Evolutionary conservation across 768 basidiomycete species (phyloP), one percentile per base, ranked within the genome.

Genomic region (Clathrus columnatus): DNA sequence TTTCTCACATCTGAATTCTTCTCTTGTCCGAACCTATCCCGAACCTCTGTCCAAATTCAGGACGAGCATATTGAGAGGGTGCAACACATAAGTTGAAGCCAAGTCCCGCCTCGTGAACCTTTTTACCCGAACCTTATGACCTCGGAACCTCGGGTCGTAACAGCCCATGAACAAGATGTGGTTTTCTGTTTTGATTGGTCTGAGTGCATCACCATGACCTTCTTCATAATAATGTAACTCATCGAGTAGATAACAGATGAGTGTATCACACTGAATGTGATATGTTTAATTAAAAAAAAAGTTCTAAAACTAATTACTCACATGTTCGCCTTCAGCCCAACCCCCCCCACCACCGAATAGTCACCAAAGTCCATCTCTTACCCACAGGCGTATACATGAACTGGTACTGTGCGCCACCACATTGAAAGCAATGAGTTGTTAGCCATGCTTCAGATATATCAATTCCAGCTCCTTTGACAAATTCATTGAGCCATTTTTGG

Each of bases 311-410:
- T n/a, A n/a, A n/a, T 30, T 20, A 62, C 68, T 30, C 46, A 73
- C 72, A 49, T 69, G 64, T 54, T 75, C 71, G 0, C 66, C 63
- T 27, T 60, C 60, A 16, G 71, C 70, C 73, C 73, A 73, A 7
- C 72, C n/a, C 71, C 0, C 71, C 73, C 72, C 73, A 74, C 72
- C 72, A 73, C 7, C 61, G 61, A 8, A 73, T 65, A 1, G 46
- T 61, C 7, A 50, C 60, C 20, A 76, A 57, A 0, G 69, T 63
- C 73, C 75, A 76, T 6, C 65, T 60, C 44, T 69, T 50, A 0
- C 67, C 64, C 2, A 69, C 10, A 0, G 68, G 72, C 0, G 72
- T 70, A 54, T 60, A 68, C 63, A 54, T 54, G 44, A 54, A 54
- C 16, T 28, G 21, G 46, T 54, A 44, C 29, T 54, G 41, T 17